Percentiles rank a stretch among this genome's conserved stretches.
Conservation (phyloP, 768 basidiomycete species). For the Heimioporus sp. region DNA sequence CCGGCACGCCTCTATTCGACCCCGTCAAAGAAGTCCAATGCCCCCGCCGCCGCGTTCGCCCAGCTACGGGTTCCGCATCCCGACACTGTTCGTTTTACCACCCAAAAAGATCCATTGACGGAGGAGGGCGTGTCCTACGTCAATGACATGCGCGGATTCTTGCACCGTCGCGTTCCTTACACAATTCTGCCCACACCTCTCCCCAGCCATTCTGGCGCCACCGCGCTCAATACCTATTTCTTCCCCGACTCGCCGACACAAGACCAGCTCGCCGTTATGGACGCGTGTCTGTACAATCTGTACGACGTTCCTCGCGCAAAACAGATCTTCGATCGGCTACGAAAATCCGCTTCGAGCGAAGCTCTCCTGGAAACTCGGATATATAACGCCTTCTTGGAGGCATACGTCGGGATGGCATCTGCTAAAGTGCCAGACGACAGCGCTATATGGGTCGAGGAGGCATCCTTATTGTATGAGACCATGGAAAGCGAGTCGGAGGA, state of each 20-base stretch:
- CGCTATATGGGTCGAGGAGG: conserved; percentile 59
- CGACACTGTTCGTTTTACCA: conserved; percentile 39
- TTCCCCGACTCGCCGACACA: conserved; percentile 65
- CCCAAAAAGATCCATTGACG: conserved; percentile 21
- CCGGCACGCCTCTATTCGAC: conserved; percentile 71
- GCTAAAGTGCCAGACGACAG: conserved; percentile 42
- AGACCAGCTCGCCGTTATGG: conserved; percentile 74
- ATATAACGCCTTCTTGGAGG: conserved; percentile 67
- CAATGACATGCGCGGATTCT: conserved; percentile 49
- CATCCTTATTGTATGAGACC: conserved; percentile 55
- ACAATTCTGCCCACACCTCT: conserved; percentile 69
- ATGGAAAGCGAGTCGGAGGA: conserved; percentile 52
- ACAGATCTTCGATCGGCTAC: conserved; percentile 65
- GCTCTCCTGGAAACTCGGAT: conserved; percentile 45
- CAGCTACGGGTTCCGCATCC: conserved; percentile 35
- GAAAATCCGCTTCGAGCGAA: conserved; percentile 40
- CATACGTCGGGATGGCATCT: conserved; percentile 59
- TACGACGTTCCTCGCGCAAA: conserved; percentile 79
- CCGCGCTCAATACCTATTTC: conserved; percentile 45
- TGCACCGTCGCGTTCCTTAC: conserved; percentile 45
- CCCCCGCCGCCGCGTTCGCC: conserved; percentile 49
- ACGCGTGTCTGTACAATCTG: conserved; percentile 74
- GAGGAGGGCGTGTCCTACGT: conserved; percentile 11
- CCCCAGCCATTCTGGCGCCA: conserved; percentile 42
- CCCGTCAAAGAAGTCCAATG: conserved; percentile 53